Conservation (phyloP, 495 filamentous ascomycete species). For the Mytilinidion resinicola region DNA sequence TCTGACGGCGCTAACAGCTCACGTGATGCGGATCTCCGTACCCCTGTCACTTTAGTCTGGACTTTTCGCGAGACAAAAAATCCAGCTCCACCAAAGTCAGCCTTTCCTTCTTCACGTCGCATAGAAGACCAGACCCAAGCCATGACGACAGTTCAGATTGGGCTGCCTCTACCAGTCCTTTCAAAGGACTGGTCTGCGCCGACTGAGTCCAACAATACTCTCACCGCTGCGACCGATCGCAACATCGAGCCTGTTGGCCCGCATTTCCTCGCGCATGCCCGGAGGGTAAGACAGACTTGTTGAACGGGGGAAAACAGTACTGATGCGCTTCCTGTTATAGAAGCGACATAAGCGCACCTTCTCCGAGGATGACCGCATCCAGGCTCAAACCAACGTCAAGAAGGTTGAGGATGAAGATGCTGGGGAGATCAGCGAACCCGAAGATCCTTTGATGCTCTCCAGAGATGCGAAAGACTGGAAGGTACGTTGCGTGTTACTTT, state of each 20-base stretch:
- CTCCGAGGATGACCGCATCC: constrained; percentile 95
- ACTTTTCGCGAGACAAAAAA: not conserved
- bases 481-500: constrained; percentile 43
- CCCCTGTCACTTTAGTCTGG: not conserved
- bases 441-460: constrained; percentile 83
- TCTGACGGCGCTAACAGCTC: too few relatives aligned
- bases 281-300: constrained; percentile 54
- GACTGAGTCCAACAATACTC: constrained; percentile 80
- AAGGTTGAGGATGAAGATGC: constrained; percentile 89
- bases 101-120: not conserved
- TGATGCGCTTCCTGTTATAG: constrained; percentile 37
- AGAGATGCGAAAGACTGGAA: constrained; percentile 99
- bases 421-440: constrained; percentile 83
- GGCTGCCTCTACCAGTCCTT: constrained; percentile 75
- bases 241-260: constrained; percentile 93
- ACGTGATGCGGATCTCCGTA: not conserved
- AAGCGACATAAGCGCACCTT: constrained; percentile 94
- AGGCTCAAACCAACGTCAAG: constrained; percentile 89
- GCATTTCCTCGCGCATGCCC: constrained; percentile 95
- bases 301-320: constrained; percentile 13
- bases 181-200: constrained; percentile 79
- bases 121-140: constrained; percentile 8
- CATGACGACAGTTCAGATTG: constrained; percentile 80
- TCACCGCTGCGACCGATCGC: constrained; percentile 66
- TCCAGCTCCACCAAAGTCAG: not conserved